Percentiles rank a stretch among this genome's conserved stretches.
Evolutionary conservation across 768 basidiomycete species (phyloP).

Genomic region (Galerina sulciceps): DNA sequence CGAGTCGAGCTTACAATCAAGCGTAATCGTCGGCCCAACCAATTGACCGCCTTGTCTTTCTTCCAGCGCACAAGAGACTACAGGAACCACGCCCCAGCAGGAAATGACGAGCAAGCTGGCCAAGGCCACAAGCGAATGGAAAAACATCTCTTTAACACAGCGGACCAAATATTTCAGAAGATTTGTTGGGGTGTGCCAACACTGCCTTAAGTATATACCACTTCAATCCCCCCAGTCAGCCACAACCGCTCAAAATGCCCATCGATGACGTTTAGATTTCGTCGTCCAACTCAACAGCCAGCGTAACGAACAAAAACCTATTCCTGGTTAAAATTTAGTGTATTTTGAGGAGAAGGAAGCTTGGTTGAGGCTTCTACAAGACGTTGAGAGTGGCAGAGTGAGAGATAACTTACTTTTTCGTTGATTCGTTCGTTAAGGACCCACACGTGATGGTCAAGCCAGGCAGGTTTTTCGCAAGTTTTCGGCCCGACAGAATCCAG

Average conservation of each 20-base stretch:
- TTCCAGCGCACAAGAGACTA: neutral
- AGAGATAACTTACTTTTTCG: neutral
- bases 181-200: too few relatives aligned
- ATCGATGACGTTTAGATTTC: neutral
- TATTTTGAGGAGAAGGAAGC: neutral
- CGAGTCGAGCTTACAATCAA: conserved; percentile 25
- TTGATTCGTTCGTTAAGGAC: neutral
- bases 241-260: too few relatives aligned
- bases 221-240: too few relatives aligned
- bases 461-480: too few relatives aligned
- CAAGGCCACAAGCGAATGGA: neutral
- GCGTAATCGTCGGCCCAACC: conserved; percentile 22
- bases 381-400: neutral
- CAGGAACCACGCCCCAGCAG: neutral
- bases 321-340: neutral
- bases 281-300: neutral
- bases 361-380: neutral
- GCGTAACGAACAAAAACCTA: neutral
- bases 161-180: neutral
- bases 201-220: too few relatives aligned
- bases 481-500: neutral
- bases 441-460: neutral
- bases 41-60: neutral
- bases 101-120: neutral
- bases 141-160: neutral